Base-by-base conservation (phyloP, 1,139 yeast genomes). In the Debaryomyces sp. region DNA sequence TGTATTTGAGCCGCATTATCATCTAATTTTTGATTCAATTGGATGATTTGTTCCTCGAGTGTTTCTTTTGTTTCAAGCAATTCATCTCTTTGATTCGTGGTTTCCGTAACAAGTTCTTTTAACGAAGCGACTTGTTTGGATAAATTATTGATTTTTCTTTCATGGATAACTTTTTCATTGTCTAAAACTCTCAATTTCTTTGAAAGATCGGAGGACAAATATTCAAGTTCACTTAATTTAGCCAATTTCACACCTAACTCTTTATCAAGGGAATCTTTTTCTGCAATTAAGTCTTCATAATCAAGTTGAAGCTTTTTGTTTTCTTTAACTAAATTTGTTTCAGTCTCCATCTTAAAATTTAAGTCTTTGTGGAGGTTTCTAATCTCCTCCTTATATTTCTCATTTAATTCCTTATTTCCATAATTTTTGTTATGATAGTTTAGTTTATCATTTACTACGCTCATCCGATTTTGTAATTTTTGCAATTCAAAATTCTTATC, bases 281-380 rank as follows among this genome's bases (percentile, higher is more conserved):
- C 80, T 23, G 71, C 67, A 35, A 67, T 64, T 51, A 83, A 66
- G 6, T 82, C 80, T 53, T 87, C 91, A 46, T 83, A 68, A 52
- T 86, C 87, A 54, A 84, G 77, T 43, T 80, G 81, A 34, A 85
- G 66, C 43, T 81, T 80, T 48, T 87, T 84, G 55, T 85, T 75
- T 47, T 83, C 86, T 57, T 85, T 87, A 49, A 84, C 81, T 47
- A 87, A 66, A 30, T 80, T 81, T 0, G 89, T 81, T 66, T 87
- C 94, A 38, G 73, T 76, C 56, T 83, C 82, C 66, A 84, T 74
- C 54, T 80, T 77, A 54, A 77, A 77, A 34, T 75, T 73, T 38
- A 89, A 66, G 44, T 87, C 89, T 30, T 75, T 74, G 50, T 82
- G 81, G 52, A 89, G 67, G 40, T 74, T 70, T 46, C 80, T 75